phyloP scores from a whole-genome alignment of 192 early-diverging fungal genomes.

The Coemansia sp. region DNA sequence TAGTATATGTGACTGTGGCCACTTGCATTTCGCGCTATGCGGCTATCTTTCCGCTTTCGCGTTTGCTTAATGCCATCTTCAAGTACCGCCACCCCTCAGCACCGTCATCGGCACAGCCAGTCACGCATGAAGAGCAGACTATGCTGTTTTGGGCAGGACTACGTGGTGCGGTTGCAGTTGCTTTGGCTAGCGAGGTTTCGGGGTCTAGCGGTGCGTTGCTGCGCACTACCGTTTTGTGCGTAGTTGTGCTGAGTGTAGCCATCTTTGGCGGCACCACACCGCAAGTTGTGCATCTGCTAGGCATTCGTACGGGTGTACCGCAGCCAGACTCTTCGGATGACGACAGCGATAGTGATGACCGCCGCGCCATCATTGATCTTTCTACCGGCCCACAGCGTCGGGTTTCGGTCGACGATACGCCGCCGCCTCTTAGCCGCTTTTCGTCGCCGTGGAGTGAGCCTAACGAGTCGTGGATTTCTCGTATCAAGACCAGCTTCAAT shows the following conservation, averaged over 20 bases:
- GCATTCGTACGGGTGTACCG: conserved; percentile 71
- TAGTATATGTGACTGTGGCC: conserved; percentile 71
- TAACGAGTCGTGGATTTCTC: conserved; percentile 33
- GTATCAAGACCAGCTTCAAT: conserved; percentile 41
- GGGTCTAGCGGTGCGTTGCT: conserved; percentile 68
- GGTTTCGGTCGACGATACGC: conserved; percentile 17
- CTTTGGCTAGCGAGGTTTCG: conserved; percentile 78
- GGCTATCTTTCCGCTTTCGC: conserved; percentile 81
- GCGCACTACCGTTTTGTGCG: conserved; percentile 85
- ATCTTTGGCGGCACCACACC: conserved; percentile 91
- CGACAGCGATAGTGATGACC: conserved; percentile 4
- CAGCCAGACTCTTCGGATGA: conserved; percentile 53
- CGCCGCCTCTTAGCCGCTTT: conserved; percentile 19
- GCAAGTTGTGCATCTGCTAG: conserved; percentile 70
- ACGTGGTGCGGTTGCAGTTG: conserved; percentile 95
- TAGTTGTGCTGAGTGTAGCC: conserved; percentile 87
- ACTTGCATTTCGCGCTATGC: conserved; percentile 85
- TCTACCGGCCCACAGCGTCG: conserved; percentile 1
- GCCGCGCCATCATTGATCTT: conserved; percentile 23
- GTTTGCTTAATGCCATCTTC: conserved; percentile 74
- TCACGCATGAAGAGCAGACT: conserved; percentile 63
- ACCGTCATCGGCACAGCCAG: conserved; percentile 51
- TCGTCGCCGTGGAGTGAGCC: conserved; percentile 40
- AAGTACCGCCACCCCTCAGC: conserved; percentile 55
- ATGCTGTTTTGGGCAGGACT: conserved; percentile 97